A percentile compares a stretch with the other conserved stretches of the same genome.
Evolutionary conservation across 2,329 filamentous ascomycete genomes (phyloP).

Genomic region (Colletotrichum tabaci): DNA sequence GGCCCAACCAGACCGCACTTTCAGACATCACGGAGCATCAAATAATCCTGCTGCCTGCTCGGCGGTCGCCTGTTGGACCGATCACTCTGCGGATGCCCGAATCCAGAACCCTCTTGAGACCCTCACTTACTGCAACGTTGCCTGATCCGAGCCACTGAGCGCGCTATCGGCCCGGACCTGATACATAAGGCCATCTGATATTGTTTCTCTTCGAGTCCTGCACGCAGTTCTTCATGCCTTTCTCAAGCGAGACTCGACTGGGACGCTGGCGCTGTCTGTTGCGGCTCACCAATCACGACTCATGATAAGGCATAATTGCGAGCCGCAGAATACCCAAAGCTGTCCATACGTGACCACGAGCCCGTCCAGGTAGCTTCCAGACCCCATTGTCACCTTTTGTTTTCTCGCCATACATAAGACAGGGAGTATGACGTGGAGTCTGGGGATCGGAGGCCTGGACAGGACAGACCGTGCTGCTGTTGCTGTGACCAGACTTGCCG

Average conservation of each 20-base stretch:
- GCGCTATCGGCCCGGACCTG: background rate
- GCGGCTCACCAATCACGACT: background rate
- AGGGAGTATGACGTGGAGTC: background rate
- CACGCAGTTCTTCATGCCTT: background rate
- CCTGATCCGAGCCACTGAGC: background rate
- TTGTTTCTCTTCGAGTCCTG: background rate
- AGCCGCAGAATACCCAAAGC: background rate
- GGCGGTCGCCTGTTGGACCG: background rate
- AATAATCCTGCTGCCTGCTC: constrained; percentile 38
- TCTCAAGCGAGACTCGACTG: background rate
- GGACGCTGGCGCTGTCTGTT: background rate
- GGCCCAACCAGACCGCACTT: background rate
- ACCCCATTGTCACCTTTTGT: background rate
- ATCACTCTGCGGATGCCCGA: constrained; percentile 3
- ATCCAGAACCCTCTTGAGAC: background rate
- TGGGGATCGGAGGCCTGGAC: background rate
- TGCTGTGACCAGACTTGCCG: background rate
- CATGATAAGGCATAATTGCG: background rate
- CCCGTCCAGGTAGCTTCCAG: background rate
- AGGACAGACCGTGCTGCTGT: background rate
- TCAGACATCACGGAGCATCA: background rate
- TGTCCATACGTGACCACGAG: background rate
- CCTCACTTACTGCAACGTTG: background rate
- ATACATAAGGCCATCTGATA: background rate
- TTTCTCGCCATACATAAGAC: background rate